These are phyloP conservation scores for Ambispora gerdemannii DNA, from an alignment of 192 early-diverging fungal species.

Conservation along the genomic window DNA sequence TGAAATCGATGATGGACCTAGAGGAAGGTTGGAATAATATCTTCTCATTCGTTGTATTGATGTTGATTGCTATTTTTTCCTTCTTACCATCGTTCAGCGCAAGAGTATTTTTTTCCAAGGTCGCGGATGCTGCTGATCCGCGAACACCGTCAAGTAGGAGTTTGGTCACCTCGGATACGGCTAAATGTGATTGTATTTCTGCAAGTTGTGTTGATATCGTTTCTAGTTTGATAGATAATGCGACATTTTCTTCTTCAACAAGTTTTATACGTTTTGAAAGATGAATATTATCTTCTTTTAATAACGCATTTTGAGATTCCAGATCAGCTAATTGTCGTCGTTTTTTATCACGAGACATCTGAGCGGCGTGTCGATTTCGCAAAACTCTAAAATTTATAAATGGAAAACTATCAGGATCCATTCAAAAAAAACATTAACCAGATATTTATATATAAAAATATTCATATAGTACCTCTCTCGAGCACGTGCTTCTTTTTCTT, in stretches of 20 bases:
- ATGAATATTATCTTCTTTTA: constrained; percentile 49
- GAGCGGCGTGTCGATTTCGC: constrained; percentile 69
- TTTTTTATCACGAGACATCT: constrained; percentile 77
- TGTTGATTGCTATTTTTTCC: not conserved
- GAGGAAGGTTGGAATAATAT: constrained; percentile 14
- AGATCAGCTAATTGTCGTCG: constrained; percentile 60
- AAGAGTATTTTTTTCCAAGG: constrained; percentile 25
- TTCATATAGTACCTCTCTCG: constrained; percentile 25
- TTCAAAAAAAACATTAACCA: not conserved
- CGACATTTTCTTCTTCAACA: constrained; percentile 49
- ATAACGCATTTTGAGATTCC: constrained; percentile 48
- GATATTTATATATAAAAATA: too few species aligned
- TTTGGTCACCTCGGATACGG: constrained; percentile 36
- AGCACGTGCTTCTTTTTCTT: constrained; percentile 18
- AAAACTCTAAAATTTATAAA: constrained; percentile 43
- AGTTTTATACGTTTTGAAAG: constrained; percentile 48
- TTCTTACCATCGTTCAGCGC: constrained; percentile 5
- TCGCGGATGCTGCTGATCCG: constrained; percentile 52
- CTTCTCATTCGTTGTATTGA: not conserved
- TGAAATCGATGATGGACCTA: not conserved
- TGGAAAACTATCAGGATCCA: not conserved
- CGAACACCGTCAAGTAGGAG: constrained; percentile 47
- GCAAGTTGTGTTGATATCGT: constrained; percentile 36
- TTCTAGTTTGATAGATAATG: constrained; percentile 35
- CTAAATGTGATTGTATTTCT: constrained; percentile 41